Evolutionary conservation across 2,329 filamentous ascomycete genomes (phyloP), one percentile per base, ranked within the genome.

Genomic region (Claviceps arundinis): DNA sequence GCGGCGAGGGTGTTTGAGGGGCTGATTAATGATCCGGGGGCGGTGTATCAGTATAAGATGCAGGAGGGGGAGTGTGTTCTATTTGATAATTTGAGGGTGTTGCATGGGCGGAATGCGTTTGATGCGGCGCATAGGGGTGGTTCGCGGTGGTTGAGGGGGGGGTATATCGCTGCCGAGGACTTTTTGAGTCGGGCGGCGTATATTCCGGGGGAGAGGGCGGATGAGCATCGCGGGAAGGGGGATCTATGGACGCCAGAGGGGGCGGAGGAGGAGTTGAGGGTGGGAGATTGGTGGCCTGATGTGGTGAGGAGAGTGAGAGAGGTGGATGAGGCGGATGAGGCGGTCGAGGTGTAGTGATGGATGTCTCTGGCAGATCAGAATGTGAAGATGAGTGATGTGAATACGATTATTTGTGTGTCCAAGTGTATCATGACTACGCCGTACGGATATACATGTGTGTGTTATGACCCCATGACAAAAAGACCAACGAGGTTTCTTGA

Each of bases 81-180:
- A n/a, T 97, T 98, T 63, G 85, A 95, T 64, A 97, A 97, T 63
- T 70, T 81, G 54, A 76, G 91, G 17, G 75, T 95, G n/a, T 67
- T 95, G 62, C 93, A 97, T 70, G 91, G 89, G 0, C 75, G 93
- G 4, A 77, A 74, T 16, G 79, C 81, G 34, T 97, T 97, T 66
- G 81, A 91, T 63, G 56, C 62, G 0, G 68, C 73, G 0, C 30
- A 11, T 34, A 69, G 69, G 0, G 74, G 75, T 6, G 87, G 87
- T 1, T 77, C 82, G 55, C 75, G 91, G 50, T 95, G 88, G 87
- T 68, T 97, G 51, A 86, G 87, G 59, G 93, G 93, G 4, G 79
- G 87, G 0, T 98, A 97, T 67, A 74, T 96, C 30, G 80, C 85
- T 56, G 60, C 66, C 4, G 65, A 73, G 52, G 72, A 72, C 54